phyloP scores from a whole-genome alignment of 106 monocot genomes.

The Acanthochlamys bracteata region DNA sequence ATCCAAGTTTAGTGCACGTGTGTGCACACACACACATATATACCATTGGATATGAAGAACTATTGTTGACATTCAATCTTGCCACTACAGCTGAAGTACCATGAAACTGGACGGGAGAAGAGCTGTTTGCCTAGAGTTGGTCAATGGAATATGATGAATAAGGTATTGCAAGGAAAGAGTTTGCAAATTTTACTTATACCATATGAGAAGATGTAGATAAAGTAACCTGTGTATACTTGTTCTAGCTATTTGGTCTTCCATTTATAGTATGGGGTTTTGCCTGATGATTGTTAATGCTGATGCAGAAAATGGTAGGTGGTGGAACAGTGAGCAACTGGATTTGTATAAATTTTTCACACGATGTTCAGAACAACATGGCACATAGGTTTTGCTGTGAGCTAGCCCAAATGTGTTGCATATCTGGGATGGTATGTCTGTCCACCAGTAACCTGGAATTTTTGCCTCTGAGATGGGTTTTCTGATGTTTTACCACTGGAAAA shows the following conservation, averaged over 20 bases:
- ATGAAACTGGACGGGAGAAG: conserved; percentile 79
- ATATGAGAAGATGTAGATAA: too few relatives aligned
- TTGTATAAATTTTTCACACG: conserved; percentile 66
- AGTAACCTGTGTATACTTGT: too few relatives aligned
- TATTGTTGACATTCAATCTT: neutral
- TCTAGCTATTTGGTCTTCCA: neutral
- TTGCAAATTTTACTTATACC: too few relatives aligned
- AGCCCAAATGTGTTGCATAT: conserved; percentile 68
- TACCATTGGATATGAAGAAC: too few relatives aligned
- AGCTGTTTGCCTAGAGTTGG: conserved; percentile 79
- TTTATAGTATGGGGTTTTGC: neutral
- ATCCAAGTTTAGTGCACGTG: too few relatives aligned
- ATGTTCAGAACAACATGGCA: conserved; percentile 46
- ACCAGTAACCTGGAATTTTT: too few relatives aligned
- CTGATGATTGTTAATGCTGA: neutral
- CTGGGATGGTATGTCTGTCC: conserved; percentile 57
- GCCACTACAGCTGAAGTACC: conserved; percentile 69
- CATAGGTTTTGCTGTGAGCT: conserved; percentile 58
- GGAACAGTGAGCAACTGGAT: conserved; percentile 68
- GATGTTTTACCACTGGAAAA: neutral
- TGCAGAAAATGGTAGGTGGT: conserved; percentile 84
- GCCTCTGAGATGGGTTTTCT: neutral
- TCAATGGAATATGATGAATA: conserved; percentile 99
- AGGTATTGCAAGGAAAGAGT: conserved; percentile 29
- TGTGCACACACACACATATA: too few relatives aligned